Base-by-base conservation (phyloP, 1,284 basidiomycete species). In the Wolfiporia cocos region DNA sequence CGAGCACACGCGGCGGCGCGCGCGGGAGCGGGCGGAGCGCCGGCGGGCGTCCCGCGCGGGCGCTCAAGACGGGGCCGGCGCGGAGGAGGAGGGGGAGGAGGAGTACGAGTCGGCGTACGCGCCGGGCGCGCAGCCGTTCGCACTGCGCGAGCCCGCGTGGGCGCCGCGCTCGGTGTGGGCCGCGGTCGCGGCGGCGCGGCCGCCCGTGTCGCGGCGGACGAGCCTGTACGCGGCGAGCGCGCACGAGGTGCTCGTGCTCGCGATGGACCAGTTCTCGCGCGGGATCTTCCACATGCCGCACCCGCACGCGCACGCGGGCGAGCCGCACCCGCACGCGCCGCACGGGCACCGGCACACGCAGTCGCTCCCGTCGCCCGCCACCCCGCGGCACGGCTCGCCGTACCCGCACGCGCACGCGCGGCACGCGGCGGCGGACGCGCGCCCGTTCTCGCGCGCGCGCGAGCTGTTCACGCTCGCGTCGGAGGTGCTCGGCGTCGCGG, bases 221-320 rank as follows among this genome's bases (percentile, higher is more conserved):
- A 62, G 68, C 6, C 58, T 81, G 12, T 56, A 62, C 5, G 57
- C 54, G 10, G 63, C 68, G 2, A 60, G 64, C 6, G 64, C 77
- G 3, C 59, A 75, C 55, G 77, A 79, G 34, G 58, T 81, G 38
- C 62, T 81, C 56, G 59, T 70, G 11, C 65, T 78, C 29, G 79
- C 80, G 9, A 74, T 78, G 65, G 80, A 82, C 55, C 80, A 81
- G 49, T 80, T 82, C 54, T 73, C 73, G 7, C 65, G 79, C 20
- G 80, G 78, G 3, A 80, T 82, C 46, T 76, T 84, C 55, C 74
- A 80, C 56, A 81, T 82, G 79, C 80, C 80, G 3, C 78, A 78
- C 50, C 68, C 69, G 3, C 61, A 66, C 31, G 65, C 66, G 42
- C 78, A 78, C 50, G 67, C 69, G 3, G 61, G 66, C 31, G 65